Conservation (phyloP, 75 land plant species). For the Azolla pinnata region DNA sequence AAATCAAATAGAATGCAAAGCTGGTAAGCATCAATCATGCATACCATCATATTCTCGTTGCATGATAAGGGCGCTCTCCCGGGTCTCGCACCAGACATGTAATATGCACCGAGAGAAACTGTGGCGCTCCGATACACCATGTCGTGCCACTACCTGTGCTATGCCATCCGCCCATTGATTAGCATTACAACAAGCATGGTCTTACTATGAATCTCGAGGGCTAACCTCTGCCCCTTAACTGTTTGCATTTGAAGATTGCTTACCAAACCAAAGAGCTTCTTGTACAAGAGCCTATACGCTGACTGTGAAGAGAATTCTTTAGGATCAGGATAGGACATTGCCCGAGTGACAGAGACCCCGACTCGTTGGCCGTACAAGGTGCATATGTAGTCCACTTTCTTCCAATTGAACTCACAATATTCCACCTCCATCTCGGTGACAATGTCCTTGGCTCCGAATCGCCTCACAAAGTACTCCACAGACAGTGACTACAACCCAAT, state of each 20-base stretch:
- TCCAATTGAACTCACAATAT: slow-evolving; percentile 36
- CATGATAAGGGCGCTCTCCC: slow-evolving; percentile 20
- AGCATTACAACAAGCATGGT: too few species aligned
- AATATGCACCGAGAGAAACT: slow-evolving; percentile 41
- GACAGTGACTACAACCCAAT: slow-evolving; percentile 28
- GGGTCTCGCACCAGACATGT: slow-evolving; percentile 46
- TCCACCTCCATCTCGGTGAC: slow-evolving; percentile 54
- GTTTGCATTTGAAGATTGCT: too few species aligned
- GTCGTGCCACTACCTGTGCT: slow-evolving; percentile 36
- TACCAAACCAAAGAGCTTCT: slow-evolving; percentile 47
- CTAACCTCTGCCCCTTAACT: too few species aligned
- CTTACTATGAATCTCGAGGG: too few species aligned
- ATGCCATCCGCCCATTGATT: too few species aligned
- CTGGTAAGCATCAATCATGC: background rate
- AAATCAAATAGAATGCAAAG: slow-evolving; percentile 2
- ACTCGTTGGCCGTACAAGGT: slow-evolving; percentile 42
- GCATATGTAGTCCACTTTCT: slow-evolving; percentile 50
- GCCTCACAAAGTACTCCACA: slow-evolving; percentile 39
- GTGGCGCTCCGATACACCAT: slow-evolving; percentile 34
- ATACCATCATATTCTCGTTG: slow-evolving; percentile 26
- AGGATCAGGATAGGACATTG: slow-evolving; percentile 44
- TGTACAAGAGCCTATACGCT: slow-evolving; percentile 29
- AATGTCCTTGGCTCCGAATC: slow-evolving; percentile 38
- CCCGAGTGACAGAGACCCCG: slow-evolving; percentile 45
- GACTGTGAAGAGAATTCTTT: slow-evolving; percentile 26